Conservation (phyloP, 768 basidiomycete genomes). For the Hirschioporus abietinus region DNA sequence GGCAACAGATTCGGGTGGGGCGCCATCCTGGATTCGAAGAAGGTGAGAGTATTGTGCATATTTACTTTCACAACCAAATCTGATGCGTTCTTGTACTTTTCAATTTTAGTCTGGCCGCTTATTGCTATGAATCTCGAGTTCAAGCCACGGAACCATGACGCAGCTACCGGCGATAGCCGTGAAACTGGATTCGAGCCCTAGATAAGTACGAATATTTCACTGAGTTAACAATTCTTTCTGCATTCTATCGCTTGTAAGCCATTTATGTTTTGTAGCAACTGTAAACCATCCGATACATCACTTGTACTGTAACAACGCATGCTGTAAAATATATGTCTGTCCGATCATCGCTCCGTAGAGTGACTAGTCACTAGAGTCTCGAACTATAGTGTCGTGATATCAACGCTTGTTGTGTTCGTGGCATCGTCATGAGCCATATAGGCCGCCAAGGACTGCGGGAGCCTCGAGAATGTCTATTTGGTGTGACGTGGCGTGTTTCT, state of each 20-base stretch:
- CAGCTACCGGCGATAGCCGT: constrained; percentile 5
- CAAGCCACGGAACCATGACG: constrained; percentile 8
- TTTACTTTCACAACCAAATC: constrained; percentile 12
- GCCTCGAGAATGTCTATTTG: neutral
- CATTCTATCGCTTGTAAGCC: too few species aligned
- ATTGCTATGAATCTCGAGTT: constrained; percentile 18
- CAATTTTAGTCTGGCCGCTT: constrained; percentile 15
- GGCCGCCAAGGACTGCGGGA: too few species aligned
- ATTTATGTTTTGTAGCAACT: too few species aligned
- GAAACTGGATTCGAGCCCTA: constrained; percentile 18
- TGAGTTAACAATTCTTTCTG: too few species aligned
- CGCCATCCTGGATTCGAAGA: constrained; percentile 87
- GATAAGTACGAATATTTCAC: neutral
- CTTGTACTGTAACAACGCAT: too few species aligned
- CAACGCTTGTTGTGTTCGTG: too few species aligned
- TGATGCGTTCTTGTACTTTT: neutral
- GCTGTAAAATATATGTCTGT: too few species aligned
- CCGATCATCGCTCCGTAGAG: too few species aligned
- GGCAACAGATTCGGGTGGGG: constrained; percentile 80
- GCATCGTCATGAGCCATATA: neutral
- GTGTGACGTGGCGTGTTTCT: neutral
- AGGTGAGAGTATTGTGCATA: constrained; percentile 35
- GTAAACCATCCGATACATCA: too few species aligned
- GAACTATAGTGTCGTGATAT: too few species aligned
- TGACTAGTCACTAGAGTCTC: too few species aligned